phyloP scores from a whole-genome alignment of 148 eudicot species.

The Rheum nobile region DNA sequence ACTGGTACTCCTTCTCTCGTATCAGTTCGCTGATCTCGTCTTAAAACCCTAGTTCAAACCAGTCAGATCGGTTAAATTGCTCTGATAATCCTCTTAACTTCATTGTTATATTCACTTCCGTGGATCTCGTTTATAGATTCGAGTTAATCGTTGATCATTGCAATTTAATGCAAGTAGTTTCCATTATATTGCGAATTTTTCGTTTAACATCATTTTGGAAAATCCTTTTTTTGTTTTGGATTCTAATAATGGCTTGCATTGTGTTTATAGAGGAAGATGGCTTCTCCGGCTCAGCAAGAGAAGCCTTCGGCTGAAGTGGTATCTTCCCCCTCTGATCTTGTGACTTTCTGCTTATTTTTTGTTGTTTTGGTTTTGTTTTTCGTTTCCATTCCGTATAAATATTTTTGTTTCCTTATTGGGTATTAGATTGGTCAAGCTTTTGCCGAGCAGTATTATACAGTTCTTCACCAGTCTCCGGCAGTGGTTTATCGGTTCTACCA shows the following conservation, averaged over 20 bases:
- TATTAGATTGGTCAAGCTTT: slow-evolving; percentile 76
- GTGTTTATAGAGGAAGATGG: neutral
- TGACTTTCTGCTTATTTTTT: no score
- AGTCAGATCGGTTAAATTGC: neutral
- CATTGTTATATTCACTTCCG: neutral
- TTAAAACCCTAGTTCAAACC: neutral
- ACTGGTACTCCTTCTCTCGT: neutral
- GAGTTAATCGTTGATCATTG: neutral
- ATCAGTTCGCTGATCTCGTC: neutral
- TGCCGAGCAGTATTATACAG: slow-evolving; percentile 62
- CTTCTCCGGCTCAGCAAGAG: neutral
- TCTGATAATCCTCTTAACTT: neutral
- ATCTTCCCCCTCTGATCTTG: neutral
- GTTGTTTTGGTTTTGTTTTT: neutral
- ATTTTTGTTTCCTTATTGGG: neutral
- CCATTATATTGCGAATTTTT: neutral
- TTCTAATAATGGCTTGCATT: neutral
- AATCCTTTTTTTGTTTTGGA: neutral
- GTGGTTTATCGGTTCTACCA: slow-evolving; percentile 59
- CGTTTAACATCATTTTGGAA: neutral
- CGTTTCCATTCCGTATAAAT: neutral
- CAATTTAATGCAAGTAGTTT: neutral
- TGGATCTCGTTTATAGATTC: neutral
- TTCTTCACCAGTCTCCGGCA: slow-evolving; percentile 61
- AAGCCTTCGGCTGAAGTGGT: neutral